Evolutionary conservation across 257 asterid genomes (phyloP).

Genomic region (Capsicum chinense): DNA sequence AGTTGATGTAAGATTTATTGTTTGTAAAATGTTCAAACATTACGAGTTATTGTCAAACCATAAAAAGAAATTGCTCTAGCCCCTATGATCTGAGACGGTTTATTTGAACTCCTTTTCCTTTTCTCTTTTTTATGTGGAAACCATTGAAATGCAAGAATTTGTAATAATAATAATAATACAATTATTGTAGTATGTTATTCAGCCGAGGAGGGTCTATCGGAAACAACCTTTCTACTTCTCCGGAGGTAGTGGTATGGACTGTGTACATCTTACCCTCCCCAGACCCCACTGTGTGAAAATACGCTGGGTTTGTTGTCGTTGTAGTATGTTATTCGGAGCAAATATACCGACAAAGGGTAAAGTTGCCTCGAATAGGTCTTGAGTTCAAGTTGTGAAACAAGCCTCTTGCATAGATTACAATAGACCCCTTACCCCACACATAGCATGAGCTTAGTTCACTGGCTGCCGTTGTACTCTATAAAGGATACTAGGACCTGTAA

Average conservation of each 20-base stretch:
- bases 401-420: background rate
- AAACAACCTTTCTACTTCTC: too few relatives aligned
- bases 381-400: background rate
- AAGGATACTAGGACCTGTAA: background rate
- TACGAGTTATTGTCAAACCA: constrained; percentile 13
- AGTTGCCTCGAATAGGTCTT: too few relatives aligned
- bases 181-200: background rate
- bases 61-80: background rate
- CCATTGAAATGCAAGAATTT: background rate
- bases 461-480: background rate
- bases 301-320: too few relatives aligned
- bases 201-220: too few relatives aligned
- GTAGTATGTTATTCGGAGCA: background rate
- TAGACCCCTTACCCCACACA: background rate
- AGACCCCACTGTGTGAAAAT: too few relatives aligned
- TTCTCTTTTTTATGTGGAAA: background rate
- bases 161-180: background rate
- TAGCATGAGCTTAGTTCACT: background rate
- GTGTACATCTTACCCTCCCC: too few relatives aligned
- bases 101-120: background rate
- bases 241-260: too few relatives aligned
- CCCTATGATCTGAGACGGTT: background rate
- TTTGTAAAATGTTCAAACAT: background rate
- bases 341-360: background rate
- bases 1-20: constrained; percentile 18